Evolutionary conservation across 176 grass and related monocot genomes (phyloP), one percentile per base, ranked within the genome.

Genomic region (Urochloa ruziziensis): DNA sequence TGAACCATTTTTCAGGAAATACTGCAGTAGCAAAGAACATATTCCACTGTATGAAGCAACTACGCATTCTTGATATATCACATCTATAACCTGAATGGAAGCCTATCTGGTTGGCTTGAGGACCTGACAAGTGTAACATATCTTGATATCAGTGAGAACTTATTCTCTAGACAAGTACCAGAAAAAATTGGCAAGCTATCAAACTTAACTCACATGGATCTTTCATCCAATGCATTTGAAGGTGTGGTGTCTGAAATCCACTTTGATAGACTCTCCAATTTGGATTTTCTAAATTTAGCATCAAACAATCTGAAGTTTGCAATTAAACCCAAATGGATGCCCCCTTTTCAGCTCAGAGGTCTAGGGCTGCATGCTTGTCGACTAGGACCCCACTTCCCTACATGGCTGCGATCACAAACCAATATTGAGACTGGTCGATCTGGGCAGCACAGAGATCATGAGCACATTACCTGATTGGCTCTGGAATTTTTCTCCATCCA

Each of bases 381-480:
- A 30, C 8, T 73, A 30, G 70, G 70, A 1, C 46, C 70, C 0
- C 8, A 73, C 14, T 73, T 73, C 27, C 70, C 70, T 73, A 33
- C 9, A 8, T 73, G 70, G 70, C 16, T 73, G 43, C 70, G 44
- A 4, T 73, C 28, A 73, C 70, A 73, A 73, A 51, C 25, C 0
- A 33, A 73, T 51, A 73, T 73, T 33, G 70, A 73, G 70, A 21
- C n/a, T 73, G 70, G 28, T 73, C 51, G 44, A 73, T 33, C 44
- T 73, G 33, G 17, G 70, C 2, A 51, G 70, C 16, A 32, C 70
- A 51, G 8, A 12, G 16, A 51, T 73, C 17, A 4, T 6, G 7
- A 8, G 27, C 9, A 51, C 43, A 32, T 33, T 73, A 73, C 70
- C 70, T 51, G 27, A 23, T 6, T 73, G 70, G 70, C 70, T 73